Percentiles rank a stretch among this genome's conserved stretches.
These are phyloP conservation scores for Ophiostoma montium DNA, from an alignment of 2,329 filamentous ascomycete species.

Conservation along the genomic window DNA sequence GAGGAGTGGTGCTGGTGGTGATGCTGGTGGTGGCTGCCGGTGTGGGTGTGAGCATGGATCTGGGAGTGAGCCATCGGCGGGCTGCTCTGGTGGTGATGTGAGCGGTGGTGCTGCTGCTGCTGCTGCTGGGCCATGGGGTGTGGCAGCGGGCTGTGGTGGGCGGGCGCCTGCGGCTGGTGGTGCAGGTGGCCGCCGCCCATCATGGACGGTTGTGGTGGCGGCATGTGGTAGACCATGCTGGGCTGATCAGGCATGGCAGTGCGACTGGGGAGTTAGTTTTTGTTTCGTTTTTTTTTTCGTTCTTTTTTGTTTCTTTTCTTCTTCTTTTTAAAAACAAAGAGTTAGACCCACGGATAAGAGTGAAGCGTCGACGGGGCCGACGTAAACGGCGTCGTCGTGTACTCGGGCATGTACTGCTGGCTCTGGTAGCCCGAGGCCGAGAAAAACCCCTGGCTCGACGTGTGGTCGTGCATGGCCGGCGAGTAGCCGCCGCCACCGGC, in stretches of 20 bases:
- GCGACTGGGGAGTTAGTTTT: not conserved
- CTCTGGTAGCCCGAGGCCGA: slow-evolving; percentile 20
- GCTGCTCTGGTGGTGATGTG: slow-evolving; percentile 5
- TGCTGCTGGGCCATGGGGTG: slow-evolving; percentile 4
- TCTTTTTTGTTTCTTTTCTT: not conserved
- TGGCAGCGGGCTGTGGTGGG: slow-evolving; percentile 4
- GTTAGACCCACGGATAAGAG: slow-evolving; percentile 19
- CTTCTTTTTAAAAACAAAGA: not conserved
- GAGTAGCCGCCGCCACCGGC: slow-evolving; percentile 4
- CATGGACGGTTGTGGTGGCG: not conserved
- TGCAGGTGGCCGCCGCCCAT: slow-evolving; percentile 2
- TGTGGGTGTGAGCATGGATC: not conserved
- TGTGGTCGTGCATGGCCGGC: slow-evolving; percentile 15
- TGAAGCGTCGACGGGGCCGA: slow-evolving; percentile 17
- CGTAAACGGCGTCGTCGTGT: slow-evolving; percentile 15
- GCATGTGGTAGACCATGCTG: not conserved
- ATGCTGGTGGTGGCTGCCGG: not conserved
- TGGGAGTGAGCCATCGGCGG: slow-evolving; percentile 5
- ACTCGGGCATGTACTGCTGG: slow-evolving; percentile 21
- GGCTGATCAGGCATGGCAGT: slow-evolving; percentile 1
- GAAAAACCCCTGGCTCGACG: slow-evolving; percentile 17
- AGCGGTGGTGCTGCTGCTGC: slow-evolving; percentile 4
- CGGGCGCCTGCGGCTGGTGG: not conserved
- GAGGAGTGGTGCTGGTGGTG: not conserved
- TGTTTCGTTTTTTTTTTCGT: not conserved